These are phyloP conservation scores for Rubroboletus satanas DNA, from an alignment of 768 basidiomycete genomes.

Conservation along the genomic window DNA sequence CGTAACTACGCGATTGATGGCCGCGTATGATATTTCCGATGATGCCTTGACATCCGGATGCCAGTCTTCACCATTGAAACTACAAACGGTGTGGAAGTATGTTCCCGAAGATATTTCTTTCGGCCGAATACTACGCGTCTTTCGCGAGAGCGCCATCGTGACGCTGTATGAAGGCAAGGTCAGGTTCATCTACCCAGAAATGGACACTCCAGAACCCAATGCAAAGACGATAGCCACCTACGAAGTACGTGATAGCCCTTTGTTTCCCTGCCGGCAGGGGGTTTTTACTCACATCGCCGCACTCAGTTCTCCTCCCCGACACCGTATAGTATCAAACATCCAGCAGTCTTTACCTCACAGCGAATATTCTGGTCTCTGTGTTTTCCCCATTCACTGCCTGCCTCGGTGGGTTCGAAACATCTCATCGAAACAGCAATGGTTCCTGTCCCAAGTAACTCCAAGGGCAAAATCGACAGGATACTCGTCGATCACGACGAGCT, in stretches of 20 bases:
- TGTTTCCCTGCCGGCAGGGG: background rate
- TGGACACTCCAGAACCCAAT: conserved; percentile 17
- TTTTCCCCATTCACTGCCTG: conserved; percentile 8
- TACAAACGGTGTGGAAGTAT: conserved; percentile 19
- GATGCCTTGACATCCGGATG: conserved; percentile 6
- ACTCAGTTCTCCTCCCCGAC: conserved; percentile 19
- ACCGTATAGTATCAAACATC: conserved; percentile 16
- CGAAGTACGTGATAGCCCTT: conserved; percentile 8
- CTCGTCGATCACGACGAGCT: conserved; percentile 25
- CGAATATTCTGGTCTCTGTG: conserved; percentile 29
- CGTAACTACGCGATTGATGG: conserved; percentile 27
- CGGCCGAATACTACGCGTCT: conserved; percentile 26
- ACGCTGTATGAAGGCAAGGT: conserved; percentile 26
- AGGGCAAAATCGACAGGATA: conserved; percentile 17
- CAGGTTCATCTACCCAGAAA: conserved; percentile 24
- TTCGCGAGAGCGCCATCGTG: conserved; percentile 27
- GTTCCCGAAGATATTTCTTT: conserved; percentile 23
- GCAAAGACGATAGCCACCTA: conserved; percentile 18
- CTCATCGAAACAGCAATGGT: conserved; percentile 23
- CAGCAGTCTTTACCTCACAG: conserved; percentile 25
- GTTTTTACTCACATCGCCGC: background rate
- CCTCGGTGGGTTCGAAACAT: conserved; percentile 9
- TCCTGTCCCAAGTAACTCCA: conserved; percentile 13
- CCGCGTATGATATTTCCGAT: conserved; percentile 28
- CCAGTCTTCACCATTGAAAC: conserved; percentile 3